Evolutionary conservation across 257 asterid genomes (phyloP), one percentile per base, ranked within the genome.

Genomic region (Scutellaria barbata): DNA sequence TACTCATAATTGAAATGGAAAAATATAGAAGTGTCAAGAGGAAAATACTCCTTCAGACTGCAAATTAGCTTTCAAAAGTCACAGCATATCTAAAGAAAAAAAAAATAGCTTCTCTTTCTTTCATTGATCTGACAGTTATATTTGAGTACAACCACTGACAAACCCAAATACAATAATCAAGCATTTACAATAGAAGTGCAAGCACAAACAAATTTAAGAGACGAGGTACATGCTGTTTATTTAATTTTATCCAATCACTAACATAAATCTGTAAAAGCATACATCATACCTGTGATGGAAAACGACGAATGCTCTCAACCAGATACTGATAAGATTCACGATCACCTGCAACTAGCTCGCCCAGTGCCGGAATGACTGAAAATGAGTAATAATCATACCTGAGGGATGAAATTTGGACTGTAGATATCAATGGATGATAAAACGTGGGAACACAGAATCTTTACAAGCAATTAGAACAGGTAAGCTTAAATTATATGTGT

Each of bases 361-460:
- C 99, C 10, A 94, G 16, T 16, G 85, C 82, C 4, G 99, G 99
- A 72, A 91, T 89, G 68, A 91, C 89, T 41, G 96, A 85, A 88
- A 91, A 94, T 10, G 99, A 89, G 83, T 94, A 94, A 61, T 74
- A 69, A 76, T 94, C 99, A 74, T 94, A 94, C 90, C 99, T 94
- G 89, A 71, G 45, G 76, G 4, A 65, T 17, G 58, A 76, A 66
- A 57, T 56, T 22, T 35, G 43, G 45, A 67, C 10, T 72, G 20
- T 67, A 41, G 45, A 8, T 42, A 58, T 43, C 20, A 69, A 61
- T 18, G 56, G 40, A 62, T 33, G 50, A 71, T 40, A 64, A 35
- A 40, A 39, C 39, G 12, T 30, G 48, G 25, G 54, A 41, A 30
- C 64, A 17, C 13, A 6, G 20, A 66, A 71, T 25, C 58, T 54